These are phyloP conservation scores for Fusarium citri DNA, from an alignment of 2,329 filamentous ascomycete species.

Conservation along the genomic window DNA sequence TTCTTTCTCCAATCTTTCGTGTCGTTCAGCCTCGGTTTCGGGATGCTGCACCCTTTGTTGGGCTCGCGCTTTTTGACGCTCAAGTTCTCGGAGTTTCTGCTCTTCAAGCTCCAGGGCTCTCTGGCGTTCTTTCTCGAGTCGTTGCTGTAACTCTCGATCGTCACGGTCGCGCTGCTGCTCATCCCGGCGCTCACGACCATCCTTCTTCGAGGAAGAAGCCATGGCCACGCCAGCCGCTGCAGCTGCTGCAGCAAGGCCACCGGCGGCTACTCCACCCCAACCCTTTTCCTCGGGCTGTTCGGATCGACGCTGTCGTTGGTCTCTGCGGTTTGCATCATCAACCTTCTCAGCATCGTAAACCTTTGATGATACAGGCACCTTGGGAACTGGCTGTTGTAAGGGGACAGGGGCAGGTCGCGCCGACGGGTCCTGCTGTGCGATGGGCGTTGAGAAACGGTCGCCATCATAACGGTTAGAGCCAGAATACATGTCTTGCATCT, in stretches of 20 bases:
- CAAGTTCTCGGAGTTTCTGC: conserved; percentile 39
- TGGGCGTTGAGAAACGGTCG: conserved; percentile 61
- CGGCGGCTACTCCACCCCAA: conserved; percentile 59
- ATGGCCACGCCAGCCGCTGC: conserved; percentile 58
- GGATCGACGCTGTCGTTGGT: conserved; percentile 50
- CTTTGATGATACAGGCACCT: conserved; percentile 75
- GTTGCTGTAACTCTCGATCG: conserved; percentile 29
- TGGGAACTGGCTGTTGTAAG: conserved; percentile 87
- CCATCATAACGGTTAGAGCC: conserved; percentile 71
- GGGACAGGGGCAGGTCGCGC: conserved; percentile 70
- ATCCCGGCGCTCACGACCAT: conserved; percentile 29
- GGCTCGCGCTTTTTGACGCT: conserved; percentile 31
- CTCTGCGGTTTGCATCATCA: conserved; percentile 52
- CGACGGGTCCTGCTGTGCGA: conserved; percentile 55
- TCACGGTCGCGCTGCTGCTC: conserved; percentile 40
- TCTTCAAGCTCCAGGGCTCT: conserved; percentile 33
- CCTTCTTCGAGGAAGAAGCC: conserved; percentile 43
- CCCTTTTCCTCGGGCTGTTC: conserved; percentile 54
- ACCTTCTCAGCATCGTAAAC: conserved; percentile 69
- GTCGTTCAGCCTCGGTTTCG: conserved; percentile 27
- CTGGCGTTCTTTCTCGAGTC: conserved; percentile 37
- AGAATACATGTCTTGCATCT: conserved; percentile 74
- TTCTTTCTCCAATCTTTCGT: conserved; percentile 29
- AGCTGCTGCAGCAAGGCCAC: conserved; percentile 62
- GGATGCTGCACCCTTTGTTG: conserved; percentile 13